phyloP scores from a whole-genome alignment of 164 flowering plant species.

The Magnolia sinica region DNA sequence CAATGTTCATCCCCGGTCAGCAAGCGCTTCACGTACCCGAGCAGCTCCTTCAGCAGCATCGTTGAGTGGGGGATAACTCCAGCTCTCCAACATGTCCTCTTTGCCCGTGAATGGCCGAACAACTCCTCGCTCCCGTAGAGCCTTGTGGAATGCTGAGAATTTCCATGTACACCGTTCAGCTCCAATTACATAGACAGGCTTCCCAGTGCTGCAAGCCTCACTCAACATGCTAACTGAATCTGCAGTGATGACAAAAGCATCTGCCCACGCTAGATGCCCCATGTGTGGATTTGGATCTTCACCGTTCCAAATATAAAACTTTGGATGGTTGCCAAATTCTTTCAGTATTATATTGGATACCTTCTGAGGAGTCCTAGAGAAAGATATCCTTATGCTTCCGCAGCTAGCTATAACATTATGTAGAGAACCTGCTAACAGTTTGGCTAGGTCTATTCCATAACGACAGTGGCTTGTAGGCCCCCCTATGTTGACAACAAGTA shows the following conservation, averaged over 20 bases:
- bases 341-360: conserved; percentile 57
- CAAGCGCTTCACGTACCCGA: conserved; percentile 58
- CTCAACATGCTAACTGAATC: conserved; percentile 96
- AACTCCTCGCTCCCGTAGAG: conserved; percentile 72
- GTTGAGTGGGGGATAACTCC: conserved; percentile 89
- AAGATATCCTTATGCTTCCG: conserved; percentile 83
- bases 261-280: conserved; percentile 98
- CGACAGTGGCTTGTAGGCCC: conserved; percentile 85
- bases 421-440: conserved; percentile 48
- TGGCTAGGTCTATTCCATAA: conserved; percentile 84
- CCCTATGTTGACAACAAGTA: conserved; percentile 87
- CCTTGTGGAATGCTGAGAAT: conserved; percentile 69
- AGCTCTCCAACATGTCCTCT: conserved; percentile 83
- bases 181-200: conserved; percentile 93
- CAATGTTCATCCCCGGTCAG: conserved; percentile 74
- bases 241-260: conserved; percentile 92
- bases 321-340: conserved; percentile 67
- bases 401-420: conserved; percentile 69
- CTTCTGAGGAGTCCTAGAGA: conserved; percentile 80
- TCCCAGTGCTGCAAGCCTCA: conserved; percentile 98
- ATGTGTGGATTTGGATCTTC: conserved; percentile 90
- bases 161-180: conserved; percentile 89
- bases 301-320: conserved; percentile 84
- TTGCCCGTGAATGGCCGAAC: conserved; percentile 76
- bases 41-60: conserved; percentile 77